Evolutionary conservation across 2,329 filamentous ascomycete genomes (phyloP).

Genomic region (Venturia pyrina): DNA sequence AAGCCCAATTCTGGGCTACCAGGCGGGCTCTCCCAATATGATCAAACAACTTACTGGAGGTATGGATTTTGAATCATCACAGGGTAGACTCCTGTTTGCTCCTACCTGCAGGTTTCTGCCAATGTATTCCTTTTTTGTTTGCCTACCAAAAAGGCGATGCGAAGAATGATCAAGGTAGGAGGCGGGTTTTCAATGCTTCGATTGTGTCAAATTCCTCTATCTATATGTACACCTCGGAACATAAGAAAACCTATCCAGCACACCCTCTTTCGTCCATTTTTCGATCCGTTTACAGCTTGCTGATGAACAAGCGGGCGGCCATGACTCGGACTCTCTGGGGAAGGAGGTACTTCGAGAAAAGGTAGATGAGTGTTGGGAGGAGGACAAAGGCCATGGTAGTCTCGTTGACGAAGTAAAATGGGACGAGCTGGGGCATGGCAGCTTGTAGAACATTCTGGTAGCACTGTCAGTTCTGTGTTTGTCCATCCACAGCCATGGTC

Average conservation of each 20-base stretch:
- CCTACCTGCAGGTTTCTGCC: neutral
- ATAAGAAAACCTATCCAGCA: conserved; percentile 7
- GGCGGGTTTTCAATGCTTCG: neutral
- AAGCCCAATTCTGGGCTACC: neutral
- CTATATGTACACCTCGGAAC: conserved; percentile 10
- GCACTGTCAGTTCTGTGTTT: conserved; percentile 8
- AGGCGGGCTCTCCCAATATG: neutral
- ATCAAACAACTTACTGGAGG: neutral
- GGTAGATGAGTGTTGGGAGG: conserved; percentile 32
- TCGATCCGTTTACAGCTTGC: conserved; percentile 30
- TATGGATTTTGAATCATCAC: neutral
- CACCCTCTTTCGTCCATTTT: neutral
- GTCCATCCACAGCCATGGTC: neutral
- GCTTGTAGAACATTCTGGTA: conserved; percentile 29
- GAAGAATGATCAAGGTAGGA: neutral
- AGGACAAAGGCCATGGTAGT: conserved; percentile 31
- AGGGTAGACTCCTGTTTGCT: neutral
- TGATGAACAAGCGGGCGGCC: conserved; percentile 33
- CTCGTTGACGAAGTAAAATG: conserved; percentile 38
- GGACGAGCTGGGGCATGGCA: conserved; percentile 35
- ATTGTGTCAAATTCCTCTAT: neutral
- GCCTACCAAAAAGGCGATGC: neutral
- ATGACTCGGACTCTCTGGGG: conserved; percentile 32
- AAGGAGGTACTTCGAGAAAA: conserved; percentile 34
- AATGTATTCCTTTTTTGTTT: neutral